A percentile compares a stretch with the other conserved stretches of the same genome.
Evolutionary conservation across 306 rosid species (phyloP).

Genomic region (Vachellia collinsii): DNA sequence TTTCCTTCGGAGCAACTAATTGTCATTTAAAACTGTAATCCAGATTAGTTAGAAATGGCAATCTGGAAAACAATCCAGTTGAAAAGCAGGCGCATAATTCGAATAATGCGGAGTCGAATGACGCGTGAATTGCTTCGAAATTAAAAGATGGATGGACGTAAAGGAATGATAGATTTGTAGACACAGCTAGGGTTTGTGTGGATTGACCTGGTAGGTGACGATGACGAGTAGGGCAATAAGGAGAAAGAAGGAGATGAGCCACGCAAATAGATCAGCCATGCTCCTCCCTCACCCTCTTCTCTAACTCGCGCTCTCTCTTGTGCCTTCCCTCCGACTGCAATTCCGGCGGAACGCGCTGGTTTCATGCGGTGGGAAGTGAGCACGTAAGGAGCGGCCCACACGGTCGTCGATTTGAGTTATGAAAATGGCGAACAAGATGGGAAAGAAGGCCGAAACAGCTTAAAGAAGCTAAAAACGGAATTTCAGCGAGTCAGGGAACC

Average conservation of each 20-base stretch:
- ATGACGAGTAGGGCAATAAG: conserved; percentile 72
- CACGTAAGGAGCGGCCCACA: not conserved
- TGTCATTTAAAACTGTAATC: not conserved
- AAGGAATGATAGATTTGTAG: not conserved
- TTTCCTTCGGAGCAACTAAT: not conserved
- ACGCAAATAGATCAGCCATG: conserved; percentile 76
- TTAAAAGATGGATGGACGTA: not conserved
- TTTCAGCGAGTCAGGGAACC: not conserved
- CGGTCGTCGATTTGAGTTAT: not conserved
- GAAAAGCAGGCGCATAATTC: not conserved
- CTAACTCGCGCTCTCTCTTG: no score
- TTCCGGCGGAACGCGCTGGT: conserved; percentile 18
- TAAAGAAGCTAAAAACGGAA: not conserved
- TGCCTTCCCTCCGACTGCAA: conserved; percentile 1
- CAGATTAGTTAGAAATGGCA: not conserved
- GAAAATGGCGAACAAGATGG: conserved; percentile 14
- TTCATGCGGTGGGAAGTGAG: conserved; percentile 10
- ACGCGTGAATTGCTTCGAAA: not conserved
- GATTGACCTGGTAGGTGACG: conserved; percentile 82
- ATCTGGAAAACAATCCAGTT: not conserved
- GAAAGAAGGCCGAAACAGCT: not conserved
- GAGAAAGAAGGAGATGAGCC: conserved; percentile 92
- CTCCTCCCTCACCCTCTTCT: conserved; percentile 32
- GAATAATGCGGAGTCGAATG: not conserved
- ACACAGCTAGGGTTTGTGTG: conserved; percentile 15